These are phyloP conservation scores for Aspergillus novoparasiticus DNA, from an alignment of 2,329 filamentous ascomycete genomes.

Conservation along the genomic window DNA sequence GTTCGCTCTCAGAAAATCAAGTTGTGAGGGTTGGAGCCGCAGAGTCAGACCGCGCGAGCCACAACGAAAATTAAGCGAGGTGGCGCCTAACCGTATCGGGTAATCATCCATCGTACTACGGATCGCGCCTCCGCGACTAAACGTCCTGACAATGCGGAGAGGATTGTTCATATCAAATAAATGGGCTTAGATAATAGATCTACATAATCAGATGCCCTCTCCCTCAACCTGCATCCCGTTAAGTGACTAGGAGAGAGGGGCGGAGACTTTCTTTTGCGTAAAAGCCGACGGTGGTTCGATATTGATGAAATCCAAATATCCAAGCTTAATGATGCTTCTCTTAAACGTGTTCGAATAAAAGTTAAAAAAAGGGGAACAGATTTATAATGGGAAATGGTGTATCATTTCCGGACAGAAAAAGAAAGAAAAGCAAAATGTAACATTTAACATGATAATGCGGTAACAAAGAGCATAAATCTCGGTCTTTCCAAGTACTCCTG, in stretches of 20 bases:
- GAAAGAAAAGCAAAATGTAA: conserved; percentile 19
- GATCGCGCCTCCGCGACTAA: conserved; percentile 8
- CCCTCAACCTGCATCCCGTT: neutral
- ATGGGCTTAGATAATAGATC: neutral
- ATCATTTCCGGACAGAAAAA: conserved; percentile 17
- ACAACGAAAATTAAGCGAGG: conserved; percentile 52
- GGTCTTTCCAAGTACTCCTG: conserved; percentile 36
- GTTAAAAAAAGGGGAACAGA: conserved; percentile 10
- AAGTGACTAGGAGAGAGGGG: neutral
- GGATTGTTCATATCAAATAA: neutral
- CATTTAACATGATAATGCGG: conserved; percentile 9
- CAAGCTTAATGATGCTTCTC: conserved; percentile 25
- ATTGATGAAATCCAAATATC: conserved; percentile 17
- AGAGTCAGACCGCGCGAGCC: conserved; percentile 34
- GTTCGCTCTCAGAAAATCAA: conserved; percentile 25
- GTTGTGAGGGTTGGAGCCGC: conserved; percentile 32
- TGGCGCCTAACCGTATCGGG: conserved; percentile 39
- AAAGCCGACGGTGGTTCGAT: neutral
- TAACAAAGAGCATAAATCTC: conserved; percentile 23
- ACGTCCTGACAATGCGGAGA: conserved; percentile 5
- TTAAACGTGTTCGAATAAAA: conserved; percentile 10
- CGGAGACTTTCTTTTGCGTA: neutral
- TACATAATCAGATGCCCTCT: neutral
- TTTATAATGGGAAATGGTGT: conserved; percentile 13
- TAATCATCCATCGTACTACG: conserved; percentile 17